Evolutionary conservation across 805 yeast species (phyloP).

Genomic region (Wickerhamia fluorescens): DNA sequence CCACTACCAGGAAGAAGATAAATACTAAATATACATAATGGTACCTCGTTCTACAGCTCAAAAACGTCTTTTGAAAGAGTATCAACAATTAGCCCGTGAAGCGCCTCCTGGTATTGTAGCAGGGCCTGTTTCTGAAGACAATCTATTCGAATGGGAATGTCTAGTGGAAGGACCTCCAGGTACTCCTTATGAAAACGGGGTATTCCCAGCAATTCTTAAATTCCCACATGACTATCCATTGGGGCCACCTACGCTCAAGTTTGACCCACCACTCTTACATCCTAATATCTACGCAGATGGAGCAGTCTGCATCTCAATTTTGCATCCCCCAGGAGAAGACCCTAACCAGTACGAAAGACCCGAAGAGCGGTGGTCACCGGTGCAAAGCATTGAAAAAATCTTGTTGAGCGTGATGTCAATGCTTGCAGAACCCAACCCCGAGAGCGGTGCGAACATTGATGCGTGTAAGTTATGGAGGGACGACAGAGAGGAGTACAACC

Average conservation of each 20-base stretch:
- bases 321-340: slow-evolving; percentile 96
- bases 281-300: slow-evolving; percentile 95
- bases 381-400: slow-evolving; percentile 96
- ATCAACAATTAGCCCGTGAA: slow-evolving; percentile 75
- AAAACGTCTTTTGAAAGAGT: slow-evolving; percentile 78
- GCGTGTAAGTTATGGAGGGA: slow-evolving; percentile 89
- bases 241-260: slow-evolving; percentile 70
- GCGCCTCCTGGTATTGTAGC: slow-evolving; percentile 96
- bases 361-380: slow-evolving; percentile 97
- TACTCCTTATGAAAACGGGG: slow-evolving; percentile 81
- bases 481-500: slow-evolving; percentile 59
- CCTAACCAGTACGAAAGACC: slow-evolving; percentile 94
- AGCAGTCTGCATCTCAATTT: slow-evolving; percentile 88
- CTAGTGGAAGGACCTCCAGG: slow-evolving; percentile 76
- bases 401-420: slow-evolving; percentile 87
- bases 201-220: slow-evolving; percentile 66
- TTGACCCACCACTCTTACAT: slow-evolving; percentile 78
- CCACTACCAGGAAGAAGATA: too few relatives aligned
- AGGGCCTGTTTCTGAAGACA: slow-evolving; percentile 73
- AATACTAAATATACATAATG: too few relatives aligned
- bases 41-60: slow-evolving; percentile 64
- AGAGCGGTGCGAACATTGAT: slow-evolving; percentile 86
- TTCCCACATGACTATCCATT: slow-evolving; percentile 81
- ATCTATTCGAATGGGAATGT: slow-evolving; percentile 79
- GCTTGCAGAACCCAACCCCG: slow-evolving; percentile 95